These are phyloP conservation scores for Gossypium schwendimanii DNA, from an alignment of 441 rosid genomes.

Conservation along the genomic window DNA sequence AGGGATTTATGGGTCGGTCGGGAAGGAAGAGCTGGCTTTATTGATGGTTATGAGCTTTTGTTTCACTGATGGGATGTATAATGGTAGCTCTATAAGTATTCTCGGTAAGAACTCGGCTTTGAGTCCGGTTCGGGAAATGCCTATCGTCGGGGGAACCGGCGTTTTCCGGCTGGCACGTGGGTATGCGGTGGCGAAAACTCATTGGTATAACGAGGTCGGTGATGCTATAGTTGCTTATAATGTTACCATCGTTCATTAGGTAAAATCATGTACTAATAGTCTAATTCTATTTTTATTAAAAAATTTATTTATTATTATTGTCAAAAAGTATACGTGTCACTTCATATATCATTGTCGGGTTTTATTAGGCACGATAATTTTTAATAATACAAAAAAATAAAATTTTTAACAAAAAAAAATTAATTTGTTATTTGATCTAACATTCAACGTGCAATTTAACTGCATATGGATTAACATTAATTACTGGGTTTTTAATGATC, in stretches of 20 bases:
- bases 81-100: conserved; percentile 60
- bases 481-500: no score
- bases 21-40: conserved; percentile 41
- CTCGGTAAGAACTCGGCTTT: conserved; percentile 50
- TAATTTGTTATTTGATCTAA: no score
- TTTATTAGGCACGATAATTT: no score
- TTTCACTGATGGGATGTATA: conserved; percentile 46
- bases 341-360: no score
- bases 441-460: no score
- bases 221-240: conserved; percentile 63
- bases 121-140: conserved; percentile 52
- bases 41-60: conserved; percentile 53
- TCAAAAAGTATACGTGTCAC: no score
- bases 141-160: conserved; percentile 70
- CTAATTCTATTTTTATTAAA: no score
- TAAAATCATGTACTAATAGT: not conserved
- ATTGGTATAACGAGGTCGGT: conserved; percentile 39
- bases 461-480: no score
- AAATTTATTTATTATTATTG: no score
- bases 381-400: no score
- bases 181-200: conserved; percentile 46
- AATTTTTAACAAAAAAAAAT: no score
- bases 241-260: conserved; percentile 26
- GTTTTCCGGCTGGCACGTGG: conserved; percentile 64
- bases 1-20: conserved; percentile 53